Base-by-base conservation (phyloP, 306 rosid species). In the Notholithocarpus densiflorus region DNA sequence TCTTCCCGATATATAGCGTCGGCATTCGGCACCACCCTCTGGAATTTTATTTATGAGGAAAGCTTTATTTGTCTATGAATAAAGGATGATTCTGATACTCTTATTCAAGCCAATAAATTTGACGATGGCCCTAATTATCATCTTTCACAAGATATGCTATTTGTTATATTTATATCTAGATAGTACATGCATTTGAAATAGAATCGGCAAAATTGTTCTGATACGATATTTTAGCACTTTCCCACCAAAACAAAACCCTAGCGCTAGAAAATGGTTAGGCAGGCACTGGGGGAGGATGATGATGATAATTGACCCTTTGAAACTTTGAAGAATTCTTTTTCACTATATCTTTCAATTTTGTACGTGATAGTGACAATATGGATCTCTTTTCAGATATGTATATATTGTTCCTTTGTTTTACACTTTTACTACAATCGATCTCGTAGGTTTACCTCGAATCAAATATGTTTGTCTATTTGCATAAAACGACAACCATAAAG, bases 61-160 rank as follows among this genome's bases (percentile, higher is more conserved):
- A 8, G 40, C 34, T 62, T 27, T 40, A 40, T 40, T 27, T 27
- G 20, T 62, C 10, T 5, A 2, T 62, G n/a, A 15, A 26, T 62
- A 27, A 62, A 62, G 68, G 59, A 75, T 65, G 75, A 64, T 71
- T 83, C 55, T 43, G 75, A 72, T 75, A 66, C 78, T 72, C 66
- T 40, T 40, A 57, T 71, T 83, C 72, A 61, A 64, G 12, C 59
- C 32, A 6, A 65, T 72, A 76, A 79, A 52, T 71, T 6, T 62
- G 37, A 37, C 71, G 83, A 71, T 76, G 65, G 51, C 17, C 17
- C 15, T 48, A 12, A 13, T 68, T 27, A 56, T 79, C 32, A 20
- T 66, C 53, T 77, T 31, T 65, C 45, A 31, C 4, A 12, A 65
- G 11, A 59, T 9, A 48, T 48, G 53, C 53, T 48, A 48, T 48